phyloP scores from a whole-genome alignment of 371 early-diverging fungal species.

The Lichtheimia hyalospora region DNA sequence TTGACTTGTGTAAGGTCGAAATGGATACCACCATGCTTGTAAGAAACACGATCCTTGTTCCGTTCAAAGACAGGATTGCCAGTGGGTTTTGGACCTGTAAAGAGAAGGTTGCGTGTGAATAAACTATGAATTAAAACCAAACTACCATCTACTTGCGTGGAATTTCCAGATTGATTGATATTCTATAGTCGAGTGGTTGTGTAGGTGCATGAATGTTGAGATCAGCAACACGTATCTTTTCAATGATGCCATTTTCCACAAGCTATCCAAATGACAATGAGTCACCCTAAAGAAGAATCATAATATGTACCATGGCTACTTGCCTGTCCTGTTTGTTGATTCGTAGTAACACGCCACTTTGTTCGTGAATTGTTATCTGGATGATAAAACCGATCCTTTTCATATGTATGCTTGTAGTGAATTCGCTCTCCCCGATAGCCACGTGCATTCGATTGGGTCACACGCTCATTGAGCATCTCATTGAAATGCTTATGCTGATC shows the following conservation, averaged over 20 bases:
- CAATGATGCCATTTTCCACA: conserved; percentile 60
- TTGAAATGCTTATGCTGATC: conserved; percentile 72
- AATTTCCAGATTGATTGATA: conserved; percentile 70
- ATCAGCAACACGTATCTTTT: conserved; percentile 66
- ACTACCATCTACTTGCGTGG: conserved; percentile 37
- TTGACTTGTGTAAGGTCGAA: conserved; percentile 80
- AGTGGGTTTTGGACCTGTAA: conserved; percentile 32
- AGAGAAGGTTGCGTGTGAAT: background rate
- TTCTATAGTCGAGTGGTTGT: conserved; percentile 70
- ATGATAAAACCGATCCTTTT: conserved; percentile 66
- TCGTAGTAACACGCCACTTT: conserved; percentile 65
- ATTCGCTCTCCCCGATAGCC: conserved; percentile 54
- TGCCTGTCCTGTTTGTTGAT: conserved; percentile 56
- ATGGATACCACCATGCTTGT: conserved; percentile 69
- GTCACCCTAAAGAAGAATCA: background rate
- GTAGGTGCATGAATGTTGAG: conserved; percentile 73
- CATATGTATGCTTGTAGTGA: conserved; percentile 66
- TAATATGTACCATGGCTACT: background rate
- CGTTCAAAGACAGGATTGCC: conserved; percentile 51
- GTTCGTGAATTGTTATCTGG: conserved; percentile 1
- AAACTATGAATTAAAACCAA: too few relatives aligned
- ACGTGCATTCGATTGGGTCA: conserved; percentile 47
- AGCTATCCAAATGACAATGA: conserved; percentile 23
- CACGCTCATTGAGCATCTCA: conserved; percentile 58
- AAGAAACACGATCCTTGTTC: conserved; percentile 74